A percentile compares a stretch with the other conserved stretches of the same genome.
These are phyloP conservation scores for Elsinoe necatrix DNA, from an alignment of 2,329 filamentous ascomycete genomes.

Conservation along the genomic window DNA sequence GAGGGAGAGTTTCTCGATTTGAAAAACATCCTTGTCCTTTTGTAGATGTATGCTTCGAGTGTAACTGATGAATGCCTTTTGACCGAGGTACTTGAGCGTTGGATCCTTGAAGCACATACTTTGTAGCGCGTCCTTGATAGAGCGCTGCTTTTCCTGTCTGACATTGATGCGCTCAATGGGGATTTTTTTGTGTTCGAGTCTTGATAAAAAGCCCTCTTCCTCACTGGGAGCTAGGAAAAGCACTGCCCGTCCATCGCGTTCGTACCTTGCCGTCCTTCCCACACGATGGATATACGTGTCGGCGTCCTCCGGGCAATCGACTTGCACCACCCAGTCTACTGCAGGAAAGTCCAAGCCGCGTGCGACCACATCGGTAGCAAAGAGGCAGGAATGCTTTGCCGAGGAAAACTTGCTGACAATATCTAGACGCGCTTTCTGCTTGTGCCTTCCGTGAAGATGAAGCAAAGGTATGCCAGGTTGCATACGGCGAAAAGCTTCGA, in stretches of 20 bases:
- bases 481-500: slow-evolving; percentile 84
- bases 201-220: slow-evolving; percentile 80
- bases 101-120: slow-evolving; percentile 94
- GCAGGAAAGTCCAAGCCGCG: slow-evolving; percentile 91
- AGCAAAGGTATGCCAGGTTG: slow-evolving; percentile 90
- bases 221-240: slow-evolving; percentile 89
- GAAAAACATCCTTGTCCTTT: slow-evolving; percentile 85
- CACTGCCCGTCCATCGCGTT: slow-evolving; percentile 77
- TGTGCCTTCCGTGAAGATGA: slow-evolving; percentile 89
- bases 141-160: slow-evolving; percentile 79
- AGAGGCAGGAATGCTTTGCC: slow-evolving; percentile 76
- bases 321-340: slow-evolving; percentile 97
- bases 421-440: slow-evolving; percentile 78
- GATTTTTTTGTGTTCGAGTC: slow-evolving; percentile 81
- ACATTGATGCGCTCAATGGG: slow-evolving; percentile 81
- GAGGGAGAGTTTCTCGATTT: slow-evolving; percentile 71
- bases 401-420: slow-evolving; percentile 76
- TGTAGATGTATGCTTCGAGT: slow-evolving; percentile 77
- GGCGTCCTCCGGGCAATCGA: slow-evolving; percentile 92
- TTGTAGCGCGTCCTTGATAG: slow-evolving; percentile 75
- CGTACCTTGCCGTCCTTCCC: slow-evolving; percentile 86
- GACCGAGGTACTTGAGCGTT: slow-evolving; percentile 86
- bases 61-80: slow-evolving; percentile 93
- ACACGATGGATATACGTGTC: slow-evolving; percentile 98
- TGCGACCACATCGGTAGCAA: slow-evolving; percentile 91